A percentile compares a stretch with the other conserved stretches of the same genome.
Evolutionary conservation across 140 eudicot species (phyloP).

Genomic region (Flaveria floridana): DNA sequence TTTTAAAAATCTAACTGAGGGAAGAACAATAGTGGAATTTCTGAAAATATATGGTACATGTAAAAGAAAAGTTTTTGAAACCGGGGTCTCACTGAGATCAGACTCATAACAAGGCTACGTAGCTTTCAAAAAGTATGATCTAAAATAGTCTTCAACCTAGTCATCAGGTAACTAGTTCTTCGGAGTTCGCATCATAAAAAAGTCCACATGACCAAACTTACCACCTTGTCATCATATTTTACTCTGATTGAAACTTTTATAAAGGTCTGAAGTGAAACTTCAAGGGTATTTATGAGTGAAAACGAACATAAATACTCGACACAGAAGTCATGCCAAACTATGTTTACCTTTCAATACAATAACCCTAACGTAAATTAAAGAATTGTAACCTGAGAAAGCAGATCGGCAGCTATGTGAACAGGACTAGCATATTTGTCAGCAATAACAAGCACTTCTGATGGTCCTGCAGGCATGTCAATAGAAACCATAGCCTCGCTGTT

Average conservation of each 20-base stretch:
- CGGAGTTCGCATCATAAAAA: neutral
- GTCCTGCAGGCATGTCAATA: slow-evolving; percentile 92
- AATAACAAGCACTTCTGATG: slow-evolving; percentile 97
- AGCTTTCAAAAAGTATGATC: neutral
- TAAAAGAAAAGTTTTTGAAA: neutral
- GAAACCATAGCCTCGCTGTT: slow-evolving; percentile 98
- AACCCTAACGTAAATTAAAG: too few relatives aligned
- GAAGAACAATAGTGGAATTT: neutral
- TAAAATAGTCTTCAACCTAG: neutral
- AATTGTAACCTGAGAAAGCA: slow-evolving; percentile 74
- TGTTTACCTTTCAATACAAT: too few relatives aligned
- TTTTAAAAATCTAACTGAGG: neutral
- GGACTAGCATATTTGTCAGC: slow-evolving; percentile 97
- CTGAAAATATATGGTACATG: neutral
- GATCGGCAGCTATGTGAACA: slow-evolving; percentile 87
- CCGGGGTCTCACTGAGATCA: neutral
- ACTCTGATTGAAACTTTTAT: neutral
- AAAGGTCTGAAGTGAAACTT: neutral
- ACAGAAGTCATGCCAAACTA: neutral
- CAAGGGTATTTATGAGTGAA: neutral
- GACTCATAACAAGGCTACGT: neutral
- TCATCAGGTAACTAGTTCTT: neutral
- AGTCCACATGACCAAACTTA: neutral
- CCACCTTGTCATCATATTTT: neutral
- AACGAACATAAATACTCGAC: neutral